Evolutionary conservation across 768 basidiomycete species (phyloP), one percentile per base, ranked within the genome.

Genomic region (Phaeotremella skinneri): DNA sequence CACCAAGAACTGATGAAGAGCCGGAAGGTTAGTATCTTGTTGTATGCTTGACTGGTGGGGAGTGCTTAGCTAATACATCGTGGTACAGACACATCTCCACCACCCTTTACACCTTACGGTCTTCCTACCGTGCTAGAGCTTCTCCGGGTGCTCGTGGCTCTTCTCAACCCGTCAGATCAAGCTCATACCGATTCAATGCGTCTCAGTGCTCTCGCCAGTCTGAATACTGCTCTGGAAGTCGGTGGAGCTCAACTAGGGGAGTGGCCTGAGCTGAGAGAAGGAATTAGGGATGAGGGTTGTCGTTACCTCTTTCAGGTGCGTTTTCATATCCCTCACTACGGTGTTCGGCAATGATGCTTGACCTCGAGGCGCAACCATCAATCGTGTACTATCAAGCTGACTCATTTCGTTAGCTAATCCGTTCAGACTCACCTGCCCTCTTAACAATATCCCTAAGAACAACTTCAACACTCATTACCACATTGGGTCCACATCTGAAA

Each of bases 131-230:
- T 96, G 41, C 79, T 91, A 17, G 94, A 97, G 74, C 85, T 99
- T 4, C 81, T 98, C 32, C 87, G 93, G 2, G 96, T 98, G 31
- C 84, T 99, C 55, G 86, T 97, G 71, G 91, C 94, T 67, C 89
- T 99, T 39, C 82, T 99, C 49, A 91, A 98, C 76, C 96, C 96
- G 20, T 88, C 84, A 66, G 91, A 94, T 73, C 89, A 90, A 64
- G 85, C 91, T 53, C 94, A 98, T 74, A 97, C 96, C 2, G 96
- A 98, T 75, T 91, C 92, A 3, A 96, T 93, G 53, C 86, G 96
- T 14, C 81, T 94, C 6, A 87, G 88, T 55, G 90, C 93, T 0
- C 83, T 99, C 23, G 83, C 87, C 0, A 87, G 93, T 56, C 82
- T 99, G 55, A 91, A 93, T 69, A 82, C 86, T 21, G 88, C 90